These are phyloP conservation scores for Immersiella caudata DNA, from an alignment of 495 filamentous ascomycete species.

Conservation along the genomic window DNA sequence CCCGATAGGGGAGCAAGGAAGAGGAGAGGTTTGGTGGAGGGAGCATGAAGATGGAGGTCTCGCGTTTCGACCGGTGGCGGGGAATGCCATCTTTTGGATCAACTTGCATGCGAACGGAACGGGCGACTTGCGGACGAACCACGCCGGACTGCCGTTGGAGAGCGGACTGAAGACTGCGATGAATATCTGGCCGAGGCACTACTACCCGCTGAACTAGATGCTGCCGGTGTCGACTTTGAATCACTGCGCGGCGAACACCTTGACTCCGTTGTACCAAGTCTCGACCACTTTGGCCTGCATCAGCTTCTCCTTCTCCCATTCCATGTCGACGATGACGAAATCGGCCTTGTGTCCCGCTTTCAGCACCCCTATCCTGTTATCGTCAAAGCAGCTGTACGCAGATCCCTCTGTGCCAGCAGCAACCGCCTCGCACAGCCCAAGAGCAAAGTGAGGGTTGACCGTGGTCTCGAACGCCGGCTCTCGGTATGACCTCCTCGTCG, in stretches of 20 bases:
- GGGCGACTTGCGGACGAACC: conserved; percentile 50
- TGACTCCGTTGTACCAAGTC: conserved; percentile 60
- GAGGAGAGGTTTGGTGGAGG: conserved; percentile 37
- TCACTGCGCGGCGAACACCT: conserved; percentile 43
- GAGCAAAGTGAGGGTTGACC: conserved; percentile 57
- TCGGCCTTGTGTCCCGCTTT: conserved; percentile 56
- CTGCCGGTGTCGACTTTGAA: conserved; percentile 9
- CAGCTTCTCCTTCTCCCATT: conserved; percentile 54
- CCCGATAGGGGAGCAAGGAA: conserved; percentile 27
- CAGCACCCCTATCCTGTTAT: conserved; percentile 54
- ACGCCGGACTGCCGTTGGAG: conserved; percentile 54
- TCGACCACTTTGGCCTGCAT: conserved; percentile 54
- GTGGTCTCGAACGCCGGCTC: conserved; percentile 50
- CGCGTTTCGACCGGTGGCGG: conserved; percentile 53
- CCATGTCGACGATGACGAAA: conserved; percentile 62
- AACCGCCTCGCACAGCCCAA: conserved; percentile 55
- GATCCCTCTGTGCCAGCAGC: conserved; percentile 59
- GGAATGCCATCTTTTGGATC: conserved; percentile 59
- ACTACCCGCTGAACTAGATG: conserved; percentile 24
- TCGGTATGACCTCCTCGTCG: conserved; percentile 58
- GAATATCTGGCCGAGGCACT: conserved; percentile 59
- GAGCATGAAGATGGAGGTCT: conserved; percentile 53
- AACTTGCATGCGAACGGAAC: conserved; percentile 53
- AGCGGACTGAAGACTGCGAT: conserved; percentile 56
- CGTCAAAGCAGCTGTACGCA: conserved; percentile 62